Evolutionary conservation across 257 asterid genomes (phyloP).

Genomic region (Echites panduratus): DNA sequence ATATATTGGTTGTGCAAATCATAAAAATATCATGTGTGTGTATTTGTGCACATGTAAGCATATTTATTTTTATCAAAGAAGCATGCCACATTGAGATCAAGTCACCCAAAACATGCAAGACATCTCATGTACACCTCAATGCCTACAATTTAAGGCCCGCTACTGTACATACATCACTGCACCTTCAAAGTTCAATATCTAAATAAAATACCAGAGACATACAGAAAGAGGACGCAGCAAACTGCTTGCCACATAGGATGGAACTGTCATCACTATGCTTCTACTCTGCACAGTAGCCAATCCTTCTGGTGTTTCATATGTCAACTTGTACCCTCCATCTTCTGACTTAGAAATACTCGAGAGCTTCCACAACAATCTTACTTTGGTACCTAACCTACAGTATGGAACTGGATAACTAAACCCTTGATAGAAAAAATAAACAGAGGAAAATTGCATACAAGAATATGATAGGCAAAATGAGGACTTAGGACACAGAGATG

Average conservation of each 20-base stretch:
- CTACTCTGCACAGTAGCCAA: conserved; percentile 54
- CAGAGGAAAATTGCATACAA: neutral
- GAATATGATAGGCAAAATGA: neutral
- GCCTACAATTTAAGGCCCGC: neutral
- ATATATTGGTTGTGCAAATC: neutral
- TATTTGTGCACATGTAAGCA: neutral
- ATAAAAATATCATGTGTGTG: neutral
- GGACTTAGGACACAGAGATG: neutral
- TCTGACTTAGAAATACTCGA: conserved; percentile 47
- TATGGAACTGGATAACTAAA: conserved; percentile 11
- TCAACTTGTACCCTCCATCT: conserved; percentile 55
- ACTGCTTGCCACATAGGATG: conserved; percentile 77
- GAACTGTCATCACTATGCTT: conserved; percentile 81
- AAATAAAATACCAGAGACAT: conserved; percentile 22
- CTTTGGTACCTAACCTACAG: conserved; percentile 70
- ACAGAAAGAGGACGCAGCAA: conserved; percentile 84
- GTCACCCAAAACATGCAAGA: neutral
- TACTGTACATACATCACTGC: neutral
- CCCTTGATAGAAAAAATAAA: neutral
- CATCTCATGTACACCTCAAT: neutral
- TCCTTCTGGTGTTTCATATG: conserved; percentile 84
- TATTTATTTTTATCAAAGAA: neutral
- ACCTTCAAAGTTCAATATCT: neutral
- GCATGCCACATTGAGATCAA: neutral
- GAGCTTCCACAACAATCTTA: conserved; percentile 89